Conservation (phyloP, 129 eudicot species). For the Lactuca sativa region DNA sequence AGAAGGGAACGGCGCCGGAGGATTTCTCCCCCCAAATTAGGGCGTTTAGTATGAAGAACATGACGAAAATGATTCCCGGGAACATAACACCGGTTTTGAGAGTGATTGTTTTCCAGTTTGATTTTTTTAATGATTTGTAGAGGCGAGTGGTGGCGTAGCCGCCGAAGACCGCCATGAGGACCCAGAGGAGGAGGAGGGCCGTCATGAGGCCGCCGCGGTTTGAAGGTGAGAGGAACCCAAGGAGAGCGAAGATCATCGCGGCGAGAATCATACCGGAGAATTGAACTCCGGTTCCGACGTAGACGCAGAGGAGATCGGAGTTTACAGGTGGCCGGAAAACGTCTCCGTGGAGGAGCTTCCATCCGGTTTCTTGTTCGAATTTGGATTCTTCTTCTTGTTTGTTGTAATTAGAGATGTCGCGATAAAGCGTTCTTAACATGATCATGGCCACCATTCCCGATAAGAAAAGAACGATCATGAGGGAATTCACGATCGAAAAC, state of each 20-base stretch:
- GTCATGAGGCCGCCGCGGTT: constrained; percentile 55
- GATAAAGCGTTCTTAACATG: constrained; percentile 55
- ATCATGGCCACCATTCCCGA: constrained; percentile 61
- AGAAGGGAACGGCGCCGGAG: constrained; percentile 54
- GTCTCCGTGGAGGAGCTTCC: constrained; percentile 60
- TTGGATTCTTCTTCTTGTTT: constrained; percentile 43
- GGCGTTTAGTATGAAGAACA: constrained; percentile 44
- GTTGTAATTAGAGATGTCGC: constrained; percentile 60
- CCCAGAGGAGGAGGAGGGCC: constrained; percentile 53
- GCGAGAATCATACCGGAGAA: constrained; percentile 40
- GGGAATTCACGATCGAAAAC: constrained; percentile 59
- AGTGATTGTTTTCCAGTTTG: constrained; percentile 52
- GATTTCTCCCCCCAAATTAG: constrained; percentile 48
- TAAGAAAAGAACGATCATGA: constrained; percentile 61
- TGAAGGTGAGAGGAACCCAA: constrained; percentile 58
- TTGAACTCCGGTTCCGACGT: constrained; percentile 64
- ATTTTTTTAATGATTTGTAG: constrained; percentile 46
- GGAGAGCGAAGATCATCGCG: constrained; percentile 51
- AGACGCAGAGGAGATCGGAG: constrained; percentile 52
- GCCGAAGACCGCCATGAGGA: constrained; percentile 56
- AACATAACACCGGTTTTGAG: constrained; percentile 48
- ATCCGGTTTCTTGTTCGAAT: constrained; percentile 55
- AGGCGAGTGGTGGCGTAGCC: constrained; percentile 50
- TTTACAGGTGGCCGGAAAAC: constrained; percentile 56
- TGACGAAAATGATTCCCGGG: constrained; percentile 34